These are phyloP conservation scores for Cerrena zonata DNA, from an alignment of 1,284 basidiomycete species.

Conservation along the genomic window DNA sequence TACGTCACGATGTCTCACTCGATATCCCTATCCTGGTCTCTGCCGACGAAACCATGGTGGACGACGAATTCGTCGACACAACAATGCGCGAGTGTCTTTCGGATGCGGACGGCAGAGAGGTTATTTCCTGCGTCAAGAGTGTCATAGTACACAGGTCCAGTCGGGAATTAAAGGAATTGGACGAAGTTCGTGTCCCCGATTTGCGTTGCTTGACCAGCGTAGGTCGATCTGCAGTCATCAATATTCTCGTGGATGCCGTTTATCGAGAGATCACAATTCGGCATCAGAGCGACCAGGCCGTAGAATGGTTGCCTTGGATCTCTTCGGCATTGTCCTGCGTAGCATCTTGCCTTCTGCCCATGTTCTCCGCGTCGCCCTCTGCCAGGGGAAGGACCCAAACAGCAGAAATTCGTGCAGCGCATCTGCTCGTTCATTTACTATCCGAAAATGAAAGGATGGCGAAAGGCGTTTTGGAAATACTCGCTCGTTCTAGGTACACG, in stretches of 20 bases:
- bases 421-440: not conserved
- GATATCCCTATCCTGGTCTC: conserved; percentile 2
- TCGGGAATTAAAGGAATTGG: not conserved
- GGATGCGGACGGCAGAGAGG: not conserved
- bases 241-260: conserved; percentile 4
- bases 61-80: conserved; percentile 3
- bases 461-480: not conserved
- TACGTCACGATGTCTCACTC: not conserved
- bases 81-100: conserved; percentile 4
- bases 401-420: not conserved
- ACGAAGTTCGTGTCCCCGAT: not conserved
- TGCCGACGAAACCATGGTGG: conserved; percentile 2
- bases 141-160: not conserved
- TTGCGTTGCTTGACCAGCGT: not conserved
- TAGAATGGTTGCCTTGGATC: conserved; percentile 3
- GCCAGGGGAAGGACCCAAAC: not conserved
- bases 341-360: conserved; percentile 1
- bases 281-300: not conserved
- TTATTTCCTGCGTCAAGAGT: not conserved
- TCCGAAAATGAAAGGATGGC: not conserved
- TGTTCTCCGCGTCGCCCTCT: not conserved
- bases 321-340: not conserved
- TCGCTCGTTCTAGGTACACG: not conserved
- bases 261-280: conserved; percentile 1
- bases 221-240: not conserved